These are phyloP conservation scores for Cordyceps cicadae DNA, from an alignment of 2,329 filamentous ascomycete genomes.

Conservation along the genomic window DNA sequence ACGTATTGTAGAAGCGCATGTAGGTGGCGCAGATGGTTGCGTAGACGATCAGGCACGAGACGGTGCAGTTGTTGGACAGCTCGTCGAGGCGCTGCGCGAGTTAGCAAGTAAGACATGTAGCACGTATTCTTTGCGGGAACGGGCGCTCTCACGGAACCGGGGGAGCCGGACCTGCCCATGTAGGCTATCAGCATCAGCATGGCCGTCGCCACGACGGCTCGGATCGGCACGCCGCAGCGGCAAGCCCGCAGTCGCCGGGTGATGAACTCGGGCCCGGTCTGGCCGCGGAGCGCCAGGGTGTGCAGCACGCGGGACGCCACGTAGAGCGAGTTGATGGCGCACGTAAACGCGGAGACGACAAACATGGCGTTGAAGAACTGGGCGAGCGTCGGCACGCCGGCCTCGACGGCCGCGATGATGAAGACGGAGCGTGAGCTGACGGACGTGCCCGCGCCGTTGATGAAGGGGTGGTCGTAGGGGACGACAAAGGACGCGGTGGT, in stretches of 20 bases:
- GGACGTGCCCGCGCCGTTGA: constrained; percentile 31
- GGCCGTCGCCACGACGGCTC: constrained; percentile 31
- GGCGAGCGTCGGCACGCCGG: constrained; percentile 25
- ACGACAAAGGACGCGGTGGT: constrained; percentile 25
- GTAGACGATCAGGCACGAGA: constrained; percentile 33
- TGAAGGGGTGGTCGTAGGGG: constrained; percentile 29
- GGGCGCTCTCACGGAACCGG: constrained; percentile 24
- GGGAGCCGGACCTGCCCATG: constrained; percentile 29
- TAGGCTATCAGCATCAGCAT: constrained; percentile 30
- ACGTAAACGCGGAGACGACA: constrained; percentile 29
- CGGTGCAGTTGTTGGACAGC: constrained; percentile 29
- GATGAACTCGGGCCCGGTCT: constrained; percentile 33
- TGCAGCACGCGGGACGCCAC: constrained; percentile 29
- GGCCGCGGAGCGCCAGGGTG: constrained; percentile 28
- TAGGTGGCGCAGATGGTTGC: constrained; percentile 32
- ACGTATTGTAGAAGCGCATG: constrained; percentile 31
- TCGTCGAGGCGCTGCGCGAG: constrained; percentile 26
- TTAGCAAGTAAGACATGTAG: constrained; percentile 8
- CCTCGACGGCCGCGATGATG: constrained; percentile 29
- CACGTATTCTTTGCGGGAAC: too few species aligned
- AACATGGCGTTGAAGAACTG: constrained; percentile 33
- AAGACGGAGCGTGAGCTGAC: constrained; percentile 26
- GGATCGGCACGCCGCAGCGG: constrained; percentile 29
- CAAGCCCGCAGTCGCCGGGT: constrained; percentile 28
- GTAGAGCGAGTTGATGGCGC: constrained; percentile 31